These are phyloP conservation scores for Allantophomopsis lycopodina DNA, from an alignment of 2,329 filamentous ascomycete species.

Conservation along the genomic window DNA sequence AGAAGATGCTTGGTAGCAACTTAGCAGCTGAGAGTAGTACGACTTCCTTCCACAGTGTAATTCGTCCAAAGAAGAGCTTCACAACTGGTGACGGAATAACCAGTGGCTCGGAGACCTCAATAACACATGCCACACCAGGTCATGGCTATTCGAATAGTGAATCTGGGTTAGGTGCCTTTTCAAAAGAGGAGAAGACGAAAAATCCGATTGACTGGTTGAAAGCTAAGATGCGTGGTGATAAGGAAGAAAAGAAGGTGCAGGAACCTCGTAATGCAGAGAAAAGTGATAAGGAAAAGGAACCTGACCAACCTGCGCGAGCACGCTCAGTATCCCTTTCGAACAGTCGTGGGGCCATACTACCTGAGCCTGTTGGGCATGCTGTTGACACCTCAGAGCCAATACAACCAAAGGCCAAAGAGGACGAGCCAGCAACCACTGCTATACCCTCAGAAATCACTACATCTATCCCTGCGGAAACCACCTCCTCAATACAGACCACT, in stretches of 20 bases:
- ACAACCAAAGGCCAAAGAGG: no score
- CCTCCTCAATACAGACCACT: no score
- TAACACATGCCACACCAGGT: background rate
- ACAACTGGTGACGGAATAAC: conserved; percentile 25
- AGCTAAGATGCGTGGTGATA: conserved; percentile 40
- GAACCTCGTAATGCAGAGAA: conserved; percentile 18
- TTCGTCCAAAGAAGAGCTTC: conserved; percentile 27
- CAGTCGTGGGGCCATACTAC: no score
- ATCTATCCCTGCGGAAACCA: no score
- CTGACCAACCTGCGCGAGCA: conserved; percentile 6
- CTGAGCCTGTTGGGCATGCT: no score
- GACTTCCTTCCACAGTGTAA: conserved; percentile 52
- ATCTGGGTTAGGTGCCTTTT: conserved; percentile 6
- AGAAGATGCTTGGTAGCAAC: conserved; percentile 42
- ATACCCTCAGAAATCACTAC: no score
- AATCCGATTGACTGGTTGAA: conserved; percentile 47
- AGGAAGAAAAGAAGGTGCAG: conserved; percentile 30
- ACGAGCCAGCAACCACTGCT: no score
- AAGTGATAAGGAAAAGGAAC: conserved; percentile 7
- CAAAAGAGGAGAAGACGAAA: conserved; percentile 32
- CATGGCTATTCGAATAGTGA: conserved; percentile 20
- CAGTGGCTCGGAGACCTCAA: conserved; percentile 4
- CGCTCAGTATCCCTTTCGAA: no score
- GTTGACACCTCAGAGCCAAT: no score
- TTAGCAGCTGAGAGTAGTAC: conserved; percentile 50